A percentile compares a stretch with the other conserved stretches of the same genome.
phyloP scores from a whole-genome alignment of 2,329 filamentous ascomycete genomes.

The Venturia effusa region DNA sequence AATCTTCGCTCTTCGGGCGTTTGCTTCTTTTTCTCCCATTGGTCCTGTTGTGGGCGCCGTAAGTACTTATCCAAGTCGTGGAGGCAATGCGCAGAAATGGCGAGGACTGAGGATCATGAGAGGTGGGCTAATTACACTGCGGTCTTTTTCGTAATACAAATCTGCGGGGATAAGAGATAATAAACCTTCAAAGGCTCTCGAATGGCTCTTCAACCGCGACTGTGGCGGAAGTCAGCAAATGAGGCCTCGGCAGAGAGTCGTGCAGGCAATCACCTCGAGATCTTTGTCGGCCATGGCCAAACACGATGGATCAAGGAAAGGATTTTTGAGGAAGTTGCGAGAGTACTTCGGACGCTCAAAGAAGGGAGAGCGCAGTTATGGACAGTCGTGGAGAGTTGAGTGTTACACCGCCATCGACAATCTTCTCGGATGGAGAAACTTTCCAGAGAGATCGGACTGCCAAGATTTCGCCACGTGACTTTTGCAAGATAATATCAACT shows the following conservation, averaged over 20 bases:
- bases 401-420: neutral
- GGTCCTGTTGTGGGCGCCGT: slow-evolving; percentile 47
- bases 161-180: slow-evolving; percentile 83
- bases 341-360: neutral
- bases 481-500: no score
- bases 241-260: neutral
- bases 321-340: neutral
- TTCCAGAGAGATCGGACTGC: neutral
- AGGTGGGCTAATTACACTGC: slow-evolving; percentile 12
- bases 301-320: neutral
- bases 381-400: neutral
- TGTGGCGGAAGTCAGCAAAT: slow-evolving; percentile 24
- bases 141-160: slow-evolving; percentile 81
- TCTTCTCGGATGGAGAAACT: neutral
- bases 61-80: slow-evolving; percentile 8
- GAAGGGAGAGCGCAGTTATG: neutral
- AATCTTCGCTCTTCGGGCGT: slow-evolving; percentile 78
- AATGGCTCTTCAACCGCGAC: slow-evolving; percentile 44
- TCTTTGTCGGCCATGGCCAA: slow-evolving; percentile 26
- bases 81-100: neutral
- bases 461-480: slow-evolving; percentile 3
- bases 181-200: slow-evolving; percentile 75
- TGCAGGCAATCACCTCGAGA: slow-evolving; percentile 26
- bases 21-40: slow-evolving; percentile 94
- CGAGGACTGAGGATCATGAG: slow-evolving; percentile 2